Percentiles rank a stretch among this genome's conserved stretches.
Evolutionary conservation across 495 filamentous ascomycete genomes (phyloP).

Genomic region (Bacidia rubella): DNA sequence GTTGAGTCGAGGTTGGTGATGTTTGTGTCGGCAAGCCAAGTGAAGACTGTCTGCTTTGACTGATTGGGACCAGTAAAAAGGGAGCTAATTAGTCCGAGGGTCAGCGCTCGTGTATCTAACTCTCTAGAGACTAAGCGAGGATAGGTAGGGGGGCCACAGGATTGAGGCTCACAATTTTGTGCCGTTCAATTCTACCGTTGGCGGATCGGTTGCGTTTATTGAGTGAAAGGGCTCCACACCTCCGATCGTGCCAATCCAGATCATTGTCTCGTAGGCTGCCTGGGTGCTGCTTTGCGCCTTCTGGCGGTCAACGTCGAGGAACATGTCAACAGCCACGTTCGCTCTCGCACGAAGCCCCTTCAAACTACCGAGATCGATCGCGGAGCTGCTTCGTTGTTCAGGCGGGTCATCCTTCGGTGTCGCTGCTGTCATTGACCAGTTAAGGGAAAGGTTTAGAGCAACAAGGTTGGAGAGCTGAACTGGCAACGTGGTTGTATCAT

Average conservation of each 20-base stretch:
- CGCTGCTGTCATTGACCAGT: not conserved
- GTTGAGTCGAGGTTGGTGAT: not conserved
- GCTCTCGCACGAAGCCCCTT: not conserved
- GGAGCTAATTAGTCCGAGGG: not conserved
- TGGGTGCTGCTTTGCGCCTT: not conserved
- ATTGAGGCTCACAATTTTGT: not conserved
- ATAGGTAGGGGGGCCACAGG: not conserved
- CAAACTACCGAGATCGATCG: not conserved
- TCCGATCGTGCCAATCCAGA: not conserved
- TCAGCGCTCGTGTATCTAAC: not conserved
- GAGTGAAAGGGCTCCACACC: not conserved
- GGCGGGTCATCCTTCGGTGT: not conserved
- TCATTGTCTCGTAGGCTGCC: not conserved
- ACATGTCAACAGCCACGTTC: not conserved
- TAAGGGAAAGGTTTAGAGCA: not conserved
- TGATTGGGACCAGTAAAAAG: not conserved
- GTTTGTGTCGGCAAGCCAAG: not conserved
- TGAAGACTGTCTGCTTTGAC: not conserved
- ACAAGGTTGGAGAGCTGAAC: not conserved
- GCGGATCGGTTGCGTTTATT: not conserved
- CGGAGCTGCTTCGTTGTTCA: too few relatives aligned
- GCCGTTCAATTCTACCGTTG: not conserved
- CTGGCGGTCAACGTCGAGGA: not conserved
- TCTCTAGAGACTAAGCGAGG: not conserved
- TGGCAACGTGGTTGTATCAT: not conserved